Conservation (phyloP, 2,329 filamentous ascomycete genomes). For the Diplodia sapinea region DNA sequence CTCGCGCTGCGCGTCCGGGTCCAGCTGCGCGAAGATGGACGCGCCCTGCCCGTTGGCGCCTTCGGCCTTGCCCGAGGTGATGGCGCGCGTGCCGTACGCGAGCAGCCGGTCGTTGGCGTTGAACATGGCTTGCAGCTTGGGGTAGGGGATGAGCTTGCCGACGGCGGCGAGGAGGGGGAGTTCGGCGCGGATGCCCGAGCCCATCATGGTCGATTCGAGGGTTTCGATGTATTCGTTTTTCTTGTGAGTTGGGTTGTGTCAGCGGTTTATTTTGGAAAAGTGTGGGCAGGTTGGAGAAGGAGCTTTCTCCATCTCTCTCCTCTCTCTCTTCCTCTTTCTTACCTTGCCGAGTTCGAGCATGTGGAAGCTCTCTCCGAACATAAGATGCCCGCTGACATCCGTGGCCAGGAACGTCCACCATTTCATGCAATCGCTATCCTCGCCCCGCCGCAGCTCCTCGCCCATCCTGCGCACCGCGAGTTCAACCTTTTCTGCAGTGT, state of each 20-base stretch:
- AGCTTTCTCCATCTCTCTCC: no score
- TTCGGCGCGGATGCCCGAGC: constrained; percentile 46
- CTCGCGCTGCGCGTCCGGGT: constrained; percentile 42
- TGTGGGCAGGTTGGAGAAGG: no score
- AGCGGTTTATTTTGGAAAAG: no score
- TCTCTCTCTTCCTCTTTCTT: constrained; percentile 27
- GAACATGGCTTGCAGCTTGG: constrained; percentile 43
- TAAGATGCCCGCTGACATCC: constrained; percentile 61
- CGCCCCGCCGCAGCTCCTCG: constrained; percentile 50
- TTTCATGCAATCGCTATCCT: constrained; percentile 56
- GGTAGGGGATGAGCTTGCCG: constrained; percentile 40
- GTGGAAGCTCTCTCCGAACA: constrained; percentile 62
- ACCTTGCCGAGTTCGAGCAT: constrained; percentile 60
- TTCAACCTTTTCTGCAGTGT: constrained; percentile 40
- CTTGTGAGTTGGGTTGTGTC: constrained; percentile 31
- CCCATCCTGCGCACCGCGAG: constrained; percentile 53
- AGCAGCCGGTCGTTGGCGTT: constrained; percentile 45
- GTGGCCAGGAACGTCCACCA: constrained; percentile 63
- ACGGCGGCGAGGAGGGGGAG: constrained; percentile 45
- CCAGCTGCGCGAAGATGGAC: constrained; percentile 45
- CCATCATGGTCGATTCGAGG: constrained; percentile 45
- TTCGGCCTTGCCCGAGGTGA: constrained; percentile 37
- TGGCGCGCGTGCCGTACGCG: constrained; percentile 41
- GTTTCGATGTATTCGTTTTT: constrained; percentile 47
- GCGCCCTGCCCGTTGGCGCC: constrained; percentile 38